Evolutionary conservation across 2,329 filamentous ascomycete species (phyloP), one percentile per base, ranked within the genome.

Genomic region (Zalaria sp.): DNA sequence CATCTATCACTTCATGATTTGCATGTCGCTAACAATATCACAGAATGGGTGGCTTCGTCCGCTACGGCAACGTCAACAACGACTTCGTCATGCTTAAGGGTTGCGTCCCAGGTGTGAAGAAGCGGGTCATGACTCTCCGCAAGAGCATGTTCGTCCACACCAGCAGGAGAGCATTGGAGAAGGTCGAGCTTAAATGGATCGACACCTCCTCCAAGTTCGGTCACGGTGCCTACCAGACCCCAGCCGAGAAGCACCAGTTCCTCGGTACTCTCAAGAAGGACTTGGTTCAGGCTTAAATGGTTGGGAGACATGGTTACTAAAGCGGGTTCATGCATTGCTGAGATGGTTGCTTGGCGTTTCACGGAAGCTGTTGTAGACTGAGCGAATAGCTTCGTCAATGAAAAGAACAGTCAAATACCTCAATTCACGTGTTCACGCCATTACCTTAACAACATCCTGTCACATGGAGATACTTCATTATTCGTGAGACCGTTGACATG

Each of bases 171-270:
- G 85, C 91, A 43, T 77, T 94, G 63, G 91, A 98, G 83, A 96
- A 98, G 85, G 84, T 96, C 68, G 85, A 89, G 64, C 84, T 98
- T 75, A 98, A 98, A 75, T 98, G 91, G 91, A 98, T 98, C 83
- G 91, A 98, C 64, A 98, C 91, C 60, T 95, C 88, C 50, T 95
- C 88, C 74, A 93, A 98, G 79, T 98, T 98, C 71, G 91, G 91
- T 71, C 91, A 98, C 76, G 91, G 91, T 80, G 89, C 87, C 62
- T 98, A 93, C 86, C 91, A 98, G 78, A 98, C 91, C 52, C 75
- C 82, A 55, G 83, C 84, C 64, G 91, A 98, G 83, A 98, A 98
- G 87, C 85, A 83, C 74, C 80, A 86, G 67, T 91, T 86, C 78
- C 69, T 94, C 72, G 91, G 91, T 74, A 93, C 87, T 46, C 86